phyloP scores from a whole-genome alignment of 2,329 filamentous ascomycete genomes.

The Ceratocystis papillata region DNA sequence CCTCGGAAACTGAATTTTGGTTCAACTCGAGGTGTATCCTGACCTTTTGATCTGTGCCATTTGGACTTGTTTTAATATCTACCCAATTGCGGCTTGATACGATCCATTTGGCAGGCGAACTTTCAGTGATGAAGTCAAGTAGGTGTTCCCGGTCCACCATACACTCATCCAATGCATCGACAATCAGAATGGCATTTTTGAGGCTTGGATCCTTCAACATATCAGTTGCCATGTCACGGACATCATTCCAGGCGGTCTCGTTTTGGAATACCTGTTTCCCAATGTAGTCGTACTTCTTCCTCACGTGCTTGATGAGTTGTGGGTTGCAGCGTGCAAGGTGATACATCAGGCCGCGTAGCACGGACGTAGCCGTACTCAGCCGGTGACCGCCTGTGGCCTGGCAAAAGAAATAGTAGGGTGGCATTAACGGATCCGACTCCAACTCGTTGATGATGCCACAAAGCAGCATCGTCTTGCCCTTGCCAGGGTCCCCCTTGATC shows the following conservation, averaged over 20 bases:
- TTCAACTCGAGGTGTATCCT: accelerated
- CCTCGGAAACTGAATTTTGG: accelerated
- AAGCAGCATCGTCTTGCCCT: too few species aligned
- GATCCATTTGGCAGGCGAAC: too few species aligned
- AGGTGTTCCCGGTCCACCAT: accelerated
- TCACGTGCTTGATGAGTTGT: accelerated
- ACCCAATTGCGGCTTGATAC: too few species aligned
- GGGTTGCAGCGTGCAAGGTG: too few species aligned
- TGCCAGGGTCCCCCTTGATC: too few species aligned
- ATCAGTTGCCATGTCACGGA: accelerated
- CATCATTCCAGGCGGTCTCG: accelerated
- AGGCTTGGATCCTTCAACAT: accelerated
- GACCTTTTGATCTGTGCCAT: too few species aligned
- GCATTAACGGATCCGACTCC: accelerated
- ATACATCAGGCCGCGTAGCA: accelerated
- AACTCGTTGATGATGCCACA: too few species aligned
- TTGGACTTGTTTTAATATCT: too few species aligned
- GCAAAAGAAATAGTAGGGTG: too few species aligned
- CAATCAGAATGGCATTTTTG: accelerated
- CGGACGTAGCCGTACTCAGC: accelerated
- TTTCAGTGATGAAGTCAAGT: too few species aligned
- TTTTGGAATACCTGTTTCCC: too few species aligned
- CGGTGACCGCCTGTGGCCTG: accelerated
- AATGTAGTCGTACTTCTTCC: accelerated
- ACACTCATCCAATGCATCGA: too few species aligned